phyloP scores from a whole-genome alignment of 179 eudicot genomes.

The Carnegiea gigantea region DNA sequence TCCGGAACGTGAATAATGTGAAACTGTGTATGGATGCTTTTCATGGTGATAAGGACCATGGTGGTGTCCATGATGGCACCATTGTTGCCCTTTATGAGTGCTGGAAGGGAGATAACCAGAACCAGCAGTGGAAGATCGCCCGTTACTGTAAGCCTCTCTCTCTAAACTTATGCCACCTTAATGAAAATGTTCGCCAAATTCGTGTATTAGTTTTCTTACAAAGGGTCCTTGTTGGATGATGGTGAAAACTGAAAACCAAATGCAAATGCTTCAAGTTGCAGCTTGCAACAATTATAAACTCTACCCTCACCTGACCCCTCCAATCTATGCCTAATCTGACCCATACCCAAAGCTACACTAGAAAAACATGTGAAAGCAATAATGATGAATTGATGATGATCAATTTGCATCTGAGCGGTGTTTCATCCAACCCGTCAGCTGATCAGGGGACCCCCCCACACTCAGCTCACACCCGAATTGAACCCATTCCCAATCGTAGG shows the following conservation, averaged over 20 bases:
- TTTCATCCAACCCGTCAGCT: too few relatives aligned
- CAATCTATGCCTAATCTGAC: too few relatives aligned
- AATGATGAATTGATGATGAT: too few relatives aligned
- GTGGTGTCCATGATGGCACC: conserved; percentile 82
- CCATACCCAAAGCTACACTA: too few relatives aligned
- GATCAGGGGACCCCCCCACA: too few relatives aligned
- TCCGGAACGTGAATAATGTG: conserved; percentile 76
- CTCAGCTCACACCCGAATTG: too few relatives aligned
- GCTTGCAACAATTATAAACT: too few relatives aligned
- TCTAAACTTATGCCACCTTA: background rate
- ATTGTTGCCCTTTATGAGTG: conserved; percentile 61
- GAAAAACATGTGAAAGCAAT: too few relatives aligned
- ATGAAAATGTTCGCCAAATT: background rate
- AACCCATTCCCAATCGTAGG: background rate
- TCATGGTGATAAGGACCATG: conserved; percentile 69
- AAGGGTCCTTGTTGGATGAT: background rate
- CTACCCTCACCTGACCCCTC: too few relatives aligned
- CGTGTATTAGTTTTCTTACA: too few relatives aligned
- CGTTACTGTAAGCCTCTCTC: conserved; percentile 55
- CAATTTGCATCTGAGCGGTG: too few relatives aligned
- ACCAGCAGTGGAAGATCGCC: conserved; percentile 77
- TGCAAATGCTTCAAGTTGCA: background rate
- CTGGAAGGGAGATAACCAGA: conserved; percentile 79
- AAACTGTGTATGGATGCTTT: conserved; percentile 70
- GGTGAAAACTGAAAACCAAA: background rate